Evolutionary conservation across 805 yeast species (phyloP).

Genomic region (Scheffersomyces amazonensis): DNA sequence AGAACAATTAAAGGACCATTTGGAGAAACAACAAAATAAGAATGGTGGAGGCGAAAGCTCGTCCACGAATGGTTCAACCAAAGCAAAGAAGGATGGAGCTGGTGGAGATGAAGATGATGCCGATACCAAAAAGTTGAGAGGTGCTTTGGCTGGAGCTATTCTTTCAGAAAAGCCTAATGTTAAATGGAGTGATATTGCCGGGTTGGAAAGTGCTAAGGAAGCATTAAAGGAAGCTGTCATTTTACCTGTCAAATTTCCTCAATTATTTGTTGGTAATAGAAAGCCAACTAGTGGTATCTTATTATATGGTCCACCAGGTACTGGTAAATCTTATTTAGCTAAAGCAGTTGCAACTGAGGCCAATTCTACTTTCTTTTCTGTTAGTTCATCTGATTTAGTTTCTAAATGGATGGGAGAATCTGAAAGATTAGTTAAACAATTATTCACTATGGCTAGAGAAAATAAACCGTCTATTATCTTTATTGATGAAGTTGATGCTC

Average conservation of each 20-base stretch:
- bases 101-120: slow-evolving; percentile 65
- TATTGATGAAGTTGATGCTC: slow-evolving; percentile 96
- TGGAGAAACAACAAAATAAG: slow-evolving; percentile 61
- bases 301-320: slow-evolving; percentile 76
- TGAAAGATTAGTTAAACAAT: slow-evolving; percentile 91
- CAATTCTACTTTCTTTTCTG: slow-evolving; percentile 93
- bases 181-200: slow-evolving; percentile 94
- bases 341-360: slow-evolving; percentile 99
- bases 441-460: slow-evolving; percentile 95
- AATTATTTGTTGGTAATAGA: slow-evolving; percentile 89
- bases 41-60: slow-evolving; percentile 45
- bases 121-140: slow-evolving; percentile 84
- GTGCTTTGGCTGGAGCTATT: slow-evolving; percentile 90
- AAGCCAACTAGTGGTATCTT: slow-evolving; percentile 90
- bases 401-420: slow-evolving; percentile 99
- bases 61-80: slow-evolving; percentile 56
- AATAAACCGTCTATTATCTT: slow-evolving; percentile 93
- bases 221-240: slow-evolving; percentile 97
- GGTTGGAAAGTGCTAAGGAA: slow-evolving; percentile 91
- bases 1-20: slow-evolving; percentile 86
- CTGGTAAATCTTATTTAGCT: slow-evolving; percentile 95
- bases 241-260: slow-evolving; percentile 94
- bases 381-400: slow-evolving; percentile 92
- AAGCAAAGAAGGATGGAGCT: slow-evolving; percentile 55
- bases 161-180: slow-evolving; percentile 90